phyloP scores from a whole-genome alignment of 495 filamentous ascomycete species.

The Saxispiralis lemnorum region DNA sequence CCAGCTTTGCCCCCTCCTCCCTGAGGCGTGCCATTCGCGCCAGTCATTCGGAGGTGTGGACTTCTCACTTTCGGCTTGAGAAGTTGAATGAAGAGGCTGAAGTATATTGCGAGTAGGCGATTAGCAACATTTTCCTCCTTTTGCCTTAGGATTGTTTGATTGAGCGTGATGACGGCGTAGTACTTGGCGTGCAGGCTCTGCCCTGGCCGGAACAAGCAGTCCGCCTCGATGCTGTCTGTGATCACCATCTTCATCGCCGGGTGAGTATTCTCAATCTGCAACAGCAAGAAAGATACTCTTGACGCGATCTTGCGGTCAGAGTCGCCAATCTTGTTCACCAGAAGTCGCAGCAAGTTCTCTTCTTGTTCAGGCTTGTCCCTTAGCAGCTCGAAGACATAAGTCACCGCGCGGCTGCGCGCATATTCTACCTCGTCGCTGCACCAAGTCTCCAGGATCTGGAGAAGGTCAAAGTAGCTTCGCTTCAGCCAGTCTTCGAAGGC shows the following conservation, averaged over 20 bases:
- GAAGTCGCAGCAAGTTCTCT: constrained; percentile 70
- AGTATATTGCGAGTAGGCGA: constrained; percentile 74
- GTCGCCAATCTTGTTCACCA: constrained; percentile 94
- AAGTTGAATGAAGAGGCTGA: constrained; percentile 59
- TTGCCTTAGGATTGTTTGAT: constrained; percentile 77
- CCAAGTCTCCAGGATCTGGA: constrained; percentile 79
- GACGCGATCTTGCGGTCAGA: constrained; percentile 87
- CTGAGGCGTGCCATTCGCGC: constrained; percentile 29
- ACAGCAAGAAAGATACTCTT: constrained; percentile 69
- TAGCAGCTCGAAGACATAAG: constrained; percentile 73
- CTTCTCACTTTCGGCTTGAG: constrained; percentile 40
- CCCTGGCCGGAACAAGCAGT: constrained; percentile 70
- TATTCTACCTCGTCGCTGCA: constrained; percentile 88
- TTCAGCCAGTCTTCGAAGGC: constrained; percentile 92
- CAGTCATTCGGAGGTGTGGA: constrained; percentile 8
- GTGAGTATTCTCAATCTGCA: constrained; percentile 77
- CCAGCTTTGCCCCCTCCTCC: constrained; percentile 32
- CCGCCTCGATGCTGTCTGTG: constrained; percentile 64
- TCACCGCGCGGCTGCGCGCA: constrained; percentile 65
- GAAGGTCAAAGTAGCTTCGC: constrained; percentile 70
- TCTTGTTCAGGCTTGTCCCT: constrained; percentile 96
- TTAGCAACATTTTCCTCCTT: constrained; percentile 71
- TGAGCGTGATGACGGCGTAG: constrained; percentile 87
- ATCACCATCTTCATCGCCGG: constrained; percentile 84
- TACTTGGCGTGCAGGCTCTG: constrained; percentile 81